Percentiles rank a stretch among this genome's conserved stretches.
Conservation (phyloP, 805 yeast species). For the Starmerella vaccinii region DNA sequence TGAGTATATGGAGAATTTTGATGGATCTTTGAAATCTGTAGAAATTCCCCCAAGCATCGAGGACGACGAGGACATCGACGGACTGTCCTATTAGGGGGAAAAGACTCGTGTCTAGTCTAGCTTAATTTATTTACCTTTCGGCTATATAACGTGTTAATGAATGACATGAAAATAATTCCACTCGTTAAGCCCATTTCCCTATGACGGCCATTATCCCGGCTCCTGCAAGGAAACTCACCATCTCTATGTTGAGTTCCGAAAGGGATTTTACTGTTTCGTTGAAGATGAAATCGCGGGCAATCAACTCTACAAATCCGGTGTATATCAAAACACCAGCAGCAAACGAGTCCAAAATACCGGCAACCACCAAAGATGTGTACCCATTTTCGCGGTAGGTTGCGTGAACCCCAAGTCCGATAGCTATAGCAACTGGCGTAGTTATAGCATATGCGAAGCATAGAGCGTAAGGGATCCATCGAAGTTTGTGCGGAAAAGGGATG, state of each 20-base stretch:
- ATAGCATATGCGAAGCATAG: slow-evolving; percentile 44
- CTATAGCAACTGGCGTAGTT: slow-evolving; percentile 60
- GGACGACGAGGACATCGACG: slow-evolving; percentile 1
- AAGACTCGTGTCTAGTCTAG: not conserved
- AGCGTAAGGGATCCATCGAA: slow-evolving; percentile 43
- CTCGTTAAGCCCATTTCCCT: slow-evolving; percentile 59
- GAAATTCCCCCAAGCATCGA: not conserved
- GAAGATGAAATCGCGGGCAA: slow-evolving; percentile 63
- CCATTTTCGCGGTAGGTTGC: slow-evolving; percentile 45
- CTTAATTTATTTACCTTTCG: not conserved
- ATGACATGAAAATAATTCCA: not conserved
- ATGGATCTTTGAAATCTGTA: not conserved
- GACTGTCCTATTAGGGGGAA: not conserved
- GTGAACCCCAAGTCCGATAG: slow-evolving; percentile 67
- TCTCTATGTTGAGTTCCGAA: slow-evolving; percentile 36
- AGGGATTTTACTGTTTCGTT: slow-evolving; percentile 36
- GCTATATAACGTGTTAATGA: not conserved
- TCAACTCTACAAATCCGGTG: slow-evolving; percentile 62
- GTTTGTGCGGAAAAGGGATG: slow-evolving; percentile 43
- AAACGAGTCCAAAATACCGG: slow-evolving; percentile 58
- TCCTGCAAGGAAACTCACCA: slow-evolving; percentile 42
- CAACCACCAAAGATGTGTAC: slow-evolving; percentile 43
- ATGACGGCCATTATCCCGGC: slow-evolving; percentile 63
- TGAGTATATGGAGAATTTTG: slow-evolving; percentile 12
- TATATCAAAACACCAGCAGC: slow-evolving; percentile 65